A percentile compares a stretch with the other conserved stretches of the same genome.
Evolutionary conservation across 169 alveolate species (phyloP).

Genomic region (Plasmodium coatneyi): DNA sequence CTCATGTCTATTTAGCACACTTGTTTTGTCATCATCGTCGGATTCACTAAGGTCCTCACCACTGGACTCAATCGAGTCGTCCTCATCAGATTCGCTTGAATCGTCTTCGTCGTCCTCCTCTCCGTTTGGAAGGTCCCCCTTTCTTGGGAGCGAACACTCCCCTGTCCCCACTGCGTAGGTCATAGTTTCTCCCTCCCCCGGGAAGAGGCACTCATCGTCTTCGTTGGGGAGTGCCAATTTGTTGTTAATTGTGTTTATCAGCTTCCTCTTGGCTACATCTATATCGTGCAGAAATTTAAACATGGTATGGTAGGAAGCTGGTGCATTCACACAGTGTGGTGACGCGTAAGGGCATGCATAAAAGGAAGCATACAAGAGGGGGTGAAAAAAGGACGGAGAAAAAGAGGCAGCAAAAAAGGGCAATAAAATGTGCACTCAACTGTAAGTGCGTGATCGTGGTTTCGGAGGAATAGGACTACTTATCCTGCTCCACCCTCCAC

Average conservation of each 20-base stretch:
- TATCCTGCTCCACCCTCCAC: neutral
- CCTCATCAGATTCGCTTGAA: neutral
- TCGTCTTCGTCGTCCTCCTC: neutral
- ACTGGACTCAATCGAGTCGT: neutral
- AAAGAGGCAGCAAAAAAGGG: no score
- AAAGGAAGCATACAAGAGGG: neutral
- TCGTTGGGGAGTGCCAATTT: conserved; percentile 2
- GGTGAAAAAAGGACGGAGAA: no score
- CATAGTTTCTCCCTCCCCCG: conserved; percentile 8
- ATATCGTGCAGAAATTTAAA: conserved; percentile 21
- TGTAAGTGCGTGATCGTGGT: neutral
- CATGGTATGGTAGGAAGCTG: neutral
- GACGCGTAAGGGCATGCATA: neutral
- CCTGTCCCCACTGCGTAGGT: neutral
- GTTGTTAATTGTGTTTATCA: conserved; percentile 13
- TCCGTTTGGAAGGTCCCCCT: neutral
- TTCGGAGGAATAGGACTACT: neutral
- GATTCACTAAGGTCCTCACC: neutral
- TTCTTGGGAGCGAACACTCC: neutral
- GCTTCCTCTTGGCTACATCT: conserved; percentile 37
- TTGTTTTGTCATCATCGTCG: neutral
- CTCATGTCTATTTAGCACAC: neutral
- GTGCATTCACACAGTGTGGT: neutral
- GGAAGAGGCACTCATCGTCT: conserved; percentile 10
- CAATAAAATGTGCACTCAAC: neutral